Evolutionary conservation across 139 green algal genomes (phyloP), one percentile per base, ranked within the genome.

Genomic region (Chlamydomonas schloesseri): DNA sequence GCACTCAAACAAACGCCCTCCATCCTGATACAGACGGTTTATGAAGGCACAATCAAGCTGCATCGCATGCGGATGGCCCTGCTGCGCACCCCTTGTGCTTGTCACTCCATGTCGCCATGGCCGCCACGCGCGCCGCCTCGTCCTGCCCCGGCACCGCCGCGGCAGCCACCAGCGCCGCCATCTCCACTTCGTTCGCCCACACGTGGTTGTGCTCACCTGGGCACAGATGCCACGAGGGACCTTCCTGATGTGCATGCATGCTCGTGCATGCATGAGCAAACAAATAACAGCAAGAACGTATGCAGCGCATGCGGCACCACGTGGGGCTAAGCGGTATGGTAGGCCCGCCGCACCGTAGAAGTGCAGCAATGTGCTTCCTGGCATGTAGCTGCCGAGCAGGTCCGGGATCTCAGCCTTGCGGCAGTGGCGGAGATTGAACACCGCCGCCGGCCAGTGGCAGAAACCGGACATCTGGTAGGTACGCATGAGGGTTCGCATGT

Each of bases 201-300:
- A 31, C 23, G 64, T 85, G 79, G 42, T 75, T 85, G 79, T 85
- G 79, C 46, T 85, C 79, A 20, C 76, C 76, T 83, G 76, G 31
- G 67, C 31, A 34, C 28, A 20, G 29, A 26, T 70, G 64, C n/a
- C n/a, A n/a, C n/a, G n/a, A n/a, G n/a, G n/a, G n/a, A n/a, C n/a
- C n/a, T n/a, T n/a, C n/a, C n/a, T n/a, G n/a, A n/a, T n/a, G n/a
- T n/a, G n/a, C n/a, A n/a, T n/a, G n/a, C n/a, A n/a, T n/a, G n/a
- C n/a, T n/a, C n/a, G n/a, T n/a, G n/a, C n/a, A n/a, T n/a, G n/a
- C n/a, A n/a, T n/a, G n/a, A n/a, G n/a, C n/a, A n/a, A n/a, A n/a
- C n/a, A n/a, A n/a, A n/a, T n/a, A n/a, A n/a, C n/a, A n/a, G n/a
- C n/a, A n/a, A n/a, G n/a, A n/a, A n/a, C n/a, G n/a, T n/a, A n/a